Evolutionary conservation across 73 alveolate species (phyloP), one percentile per base, ranked within the genome.

Genomic region (Effrenium voratum): DNA sequence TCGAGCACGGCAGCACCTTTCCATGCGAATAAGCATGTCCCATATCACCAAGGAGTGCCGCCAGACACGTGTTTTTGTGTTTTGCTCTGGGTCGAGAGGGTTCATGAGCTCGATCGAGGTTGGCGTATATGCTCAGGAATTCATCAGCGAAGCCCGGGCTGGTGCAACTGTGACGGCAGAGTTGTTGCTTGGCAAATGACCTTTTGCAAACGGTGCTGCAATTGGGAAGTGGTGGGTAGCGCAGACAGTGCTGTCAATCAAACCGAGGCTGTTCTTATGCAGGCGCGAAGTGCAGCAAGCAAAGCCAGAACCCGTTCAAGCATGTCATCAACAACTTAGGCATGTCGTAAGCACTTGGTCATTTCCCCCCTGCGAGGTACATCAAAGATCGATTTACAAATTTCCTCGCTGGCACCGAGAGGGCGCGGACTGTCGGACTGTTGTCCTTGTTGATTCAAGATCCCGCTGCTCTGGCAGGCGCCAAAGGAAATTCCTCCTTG

Each of bases 401-500:
- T 2, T 90, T 43, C 87, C 0, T 90, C 36, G 97, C 88, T 2
- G 97, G 77, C 24, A n/a, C 43, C 47, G 97, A 70, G 87, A 90
- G 68, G 97, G 97, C 87, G 34, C 3, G 40, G 32, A 3, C 28
- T 80, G n/a, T 13, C 24, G 1, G 72, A 16, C 45, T 24, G 12
- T 50, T 38, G 2, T 32, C 30, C 84, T 1, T 73, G 0, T 22
- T 57, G 72, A 57, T 57, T 57, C 72, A 57, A 57, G n/a, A 57
- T 57, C 72, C 72, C 28, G 72, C 72, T 57, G 72, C 28, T 57
- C n/a, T 57, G 16, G 72, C 5, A 87, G 97, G 97, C 87, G 19
- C 97, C 97, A 6, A 47, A 68, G 26, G 97, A 90, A 75, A 70
- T 90, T 34, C 97, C 97, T n/a, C 63, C 97, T 3, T 90, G 97